These are phyloP conservation scores for Eutrema salsugineum DNA, from an alignment of 441 rosid species.

Conservation along the genomic window DNA sequence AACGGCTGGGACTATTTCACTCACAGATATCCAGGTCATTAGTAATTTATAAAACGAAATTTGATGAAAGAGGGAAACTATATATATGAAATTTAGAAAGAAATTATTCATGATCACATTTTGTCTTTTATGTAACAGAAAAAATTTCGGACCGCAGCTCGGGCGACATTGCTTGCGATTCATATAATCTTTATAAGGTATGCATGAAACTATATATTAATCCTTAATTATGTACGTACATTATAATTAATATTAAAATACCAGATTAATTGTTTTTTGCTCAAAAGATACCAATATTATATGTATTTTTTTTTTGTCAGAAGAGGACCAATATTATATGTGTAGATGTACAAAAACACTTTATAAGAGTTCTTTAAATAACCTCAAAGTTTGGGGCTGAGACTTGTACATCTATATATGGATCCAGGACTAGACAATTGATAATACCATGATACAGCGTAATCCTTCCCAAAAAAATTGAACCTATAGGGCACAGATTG, in stretches of 20 bases:
- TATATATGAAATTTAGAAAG: neutral
- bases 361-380: too few species aligned
- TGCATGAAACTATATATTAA: neutral
- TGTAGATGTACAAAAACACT: too few species aligned
- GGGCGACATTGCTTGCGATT: conserved; percentile 15
- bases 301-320: too few species aligned
- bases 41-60: too few species aligned
- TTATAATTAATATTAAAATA: neutral
- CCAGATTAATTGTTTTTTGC: neutral
- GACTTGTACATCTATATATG: too few species aligned
- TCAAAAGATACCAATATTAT: too few species aligned
- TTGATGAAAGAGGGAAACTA: neutral
- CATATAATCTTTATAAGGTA: conserved; percentile 10
- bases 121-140: neutral
- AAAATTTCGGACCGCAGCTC: conserved; percentile 8
- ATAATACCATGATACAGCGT: too few species aligned
- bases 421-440: too few species aligned
- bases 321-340: too few species aligned
- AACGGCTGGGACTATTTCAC: conserved; percentile 21
- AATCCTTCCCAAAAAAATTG: too few species aligned
- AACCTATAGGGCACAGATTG: too few species aligned
- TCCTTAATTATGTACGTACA: neutral
- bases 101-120: neutral
- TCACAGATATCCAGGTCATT: conserved; percentile 22
- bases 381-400: too few species aligned